These are phyloP conservation scores for Euphrasia arctica DNA, from an alignment of 305 asterid species.

Conservation along the genomic window DNA sequence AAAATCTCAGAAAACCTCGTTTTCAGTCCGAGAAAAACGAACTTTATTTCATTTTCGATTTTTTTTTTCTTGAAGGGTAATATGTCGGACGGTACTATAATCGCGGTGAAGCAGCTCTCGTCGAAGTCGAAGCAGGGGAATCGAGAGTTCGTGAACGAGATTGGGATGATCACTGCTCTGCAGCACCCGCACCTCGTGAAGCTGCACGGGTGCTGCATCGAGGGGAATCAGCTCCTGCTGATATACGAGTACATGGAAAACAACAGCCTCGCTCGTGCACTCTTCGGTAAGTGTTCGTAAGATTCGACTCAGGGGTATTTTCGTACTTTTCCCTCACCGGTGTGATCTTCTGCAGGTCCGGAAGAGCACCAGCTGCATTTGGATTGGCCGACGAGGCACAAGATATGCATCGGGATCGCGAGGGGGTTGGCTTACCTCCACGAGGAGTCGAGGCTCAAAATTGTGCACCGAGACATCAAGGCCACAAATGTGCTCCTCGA, in stretches of 20 bases:
- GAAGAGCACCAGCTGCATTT: slow-evolving; percentile 49
- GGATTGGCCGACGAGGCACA: slow-evolving; percentile 69
- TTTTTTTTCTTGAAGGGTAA: not conserved
- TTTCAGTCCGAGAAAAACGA: too few species aligned
- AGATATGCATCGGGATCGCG: slow-evolving; percentile 61
- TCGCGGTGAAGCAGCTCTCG: slow-evolving; percentile 82
- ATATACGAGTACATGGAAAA: slow-evolving; percentile 64
- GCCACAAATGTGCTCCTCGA: slow-evolving; percentile 65
- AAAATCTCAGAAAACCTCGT: not conserved
- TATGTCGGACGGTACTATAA: slow-evolving; percentile 48
- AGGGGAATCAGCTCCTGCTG: slow-evolving; percentile 54
- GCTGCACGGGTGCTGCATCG: slow-evolving; percentile 63
- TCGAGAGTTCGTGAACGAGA: slow-evolving; percentile 69
- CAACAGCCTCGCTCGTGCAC: slow-evolving; percentile 63
- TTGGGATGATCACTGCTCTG: slow-evolving; percentile 70
- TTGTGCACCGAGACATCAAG: slow-evolving; percentile 74
- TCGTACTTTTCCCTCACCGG: too few species aligned
- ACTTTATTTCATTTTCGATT: not conserved
- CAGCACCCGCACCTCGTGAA: slow-evolving; percentile 74
- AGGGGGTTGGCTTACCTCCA: slow-evolving; percentile 78
- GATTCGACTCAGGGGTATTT: too few species aligned
- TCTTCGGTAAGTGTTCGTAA: slow-evolving; percentile 42
- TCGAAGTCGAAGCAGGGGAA: slow-evolving; percentile 79
- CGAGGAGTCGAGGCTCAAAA: slow-evolving; percentile 66
- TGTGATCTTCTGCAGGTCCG: slow-evolving; percentile 39